Base-by-base conservation (phyloP, 2,329 filamentous ascomycete species). In the Penicillium sp. region DNA sequence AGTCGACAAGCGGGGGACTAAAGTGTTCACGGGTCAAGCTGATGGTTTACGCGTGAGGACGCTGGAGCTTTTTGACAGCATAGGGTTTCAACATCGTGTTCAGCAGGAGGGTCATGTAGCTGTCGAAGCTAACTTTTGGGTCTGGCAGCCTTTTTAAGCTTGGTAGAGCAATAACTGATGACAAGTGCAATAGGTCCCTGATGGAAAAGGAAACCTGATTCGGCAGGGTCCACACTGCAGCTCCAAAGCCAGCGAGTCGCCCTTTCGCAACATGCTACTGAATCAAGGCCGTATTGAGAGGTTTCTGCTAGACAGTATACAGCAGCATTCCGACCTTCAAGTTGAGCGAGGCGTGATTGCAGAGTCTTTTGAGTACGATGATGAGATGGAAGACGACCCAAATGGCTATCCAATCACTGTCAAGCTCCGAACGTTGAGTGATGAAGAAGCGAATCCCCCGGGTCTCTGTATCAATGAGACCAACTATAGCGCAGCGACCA, bases 271-370 rank as follows among this genome's bases (percentile, higher is more conserved):
- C 70, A 84, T 87, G 3, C 86, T 90, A 4, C 74, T 93, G 42
- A 89, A 91, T 67, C 90, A 92, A 75, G 90, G 89, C 3, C 84
- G 89, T 1, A 86, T 91, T 62, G 89, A 92, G 71, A 80, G 83
- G 1, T 89, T 88, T 72, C 88, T 90, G 67, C 79, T 89, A 0
- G 87, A 90, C 64, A 83, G 84, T 50, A 85, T 90, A 56, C 81
- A 82, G 64, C 76, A 85, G 57, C 75, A 85, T 68, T 84, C 83
- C 2, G 82, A 84, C 17, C 83, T 88, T 51, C 70, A 73, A 5
- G 81, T 91, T 13, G 88, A 91, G 67, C 81, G 88, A 4, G 84
- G 83, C 0, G 83, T 89, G 1, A 74, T 90, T 9, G 88, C 88
- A 0, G 81, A 84, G 42, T 77, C 78, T 0, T 76, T 90, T 2